Evolutionary conservation across 306 rosid genomes (phyloP).

Genomic region (Sicyos baderoa): DNA sequence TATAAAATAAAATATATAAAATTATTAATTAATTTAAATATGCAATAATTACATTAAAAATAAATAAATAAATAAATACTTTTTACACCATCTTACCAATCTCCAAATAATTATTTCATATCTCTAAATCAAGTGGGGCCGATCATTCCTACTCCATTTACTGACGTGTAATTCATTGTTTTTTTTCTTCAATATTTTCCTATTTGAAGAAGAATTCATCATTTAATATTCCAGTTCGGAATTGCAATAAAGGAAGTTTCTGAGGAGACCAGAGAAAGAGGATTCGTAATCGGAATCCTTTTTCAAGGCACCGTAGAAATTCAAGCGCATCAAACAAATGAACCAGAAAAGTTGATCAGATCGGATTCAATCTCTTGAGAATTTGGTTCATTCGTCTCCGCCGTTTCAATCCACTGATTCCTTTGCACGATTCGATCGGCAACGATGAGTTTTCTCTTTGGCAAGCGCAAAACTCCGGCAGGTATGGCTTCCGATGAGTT

Average conservation of each 20-base stretch:
- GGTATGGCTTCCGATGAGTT: constrained; percentile 29
- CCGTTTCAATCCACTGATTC: not conserved
- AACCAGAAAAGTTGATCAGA: not conserved
- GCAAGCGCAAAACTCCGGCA: constrained; percentile 91
- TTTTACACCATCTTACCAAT: too few species aligned
- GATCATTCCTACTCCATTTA: not conserved
- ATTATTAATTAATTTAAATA: too few species aligned
- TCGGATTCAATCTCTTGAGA: constrained; percentile 9
- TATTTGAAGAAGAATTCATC: not conserved
- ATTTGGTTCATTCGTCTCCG: not conserved
- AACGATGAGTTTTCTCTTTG: constrained; percentile 86
- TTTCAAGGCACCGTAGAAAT: not conserved
- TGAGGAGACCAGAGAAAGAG: constrained; percentile 1
- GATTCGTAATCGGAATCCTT: not conserved
- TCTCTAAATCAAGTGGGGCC: not conserved
- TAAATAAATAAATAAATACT: too few species aligned
- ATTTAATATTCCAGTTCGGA: not conserved
- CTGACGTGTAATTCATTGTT: not conserved
- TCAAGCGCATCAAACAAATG: not conserved
- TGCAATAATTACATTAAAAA: too few species aligned
- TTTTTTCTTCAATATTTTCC: not conserved
- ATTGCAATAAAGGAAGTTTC: constrained; percentile 8
- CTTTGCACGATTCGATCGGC: constrained; percentile 23
- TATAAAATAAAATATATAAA: too few species aligned
- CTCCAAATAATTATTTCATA: too few species aligned